Evolutionary conservation across 768 basidiomycete genomes (phyloP).

Genomic region (Thelephora ganbajun): DNA sequence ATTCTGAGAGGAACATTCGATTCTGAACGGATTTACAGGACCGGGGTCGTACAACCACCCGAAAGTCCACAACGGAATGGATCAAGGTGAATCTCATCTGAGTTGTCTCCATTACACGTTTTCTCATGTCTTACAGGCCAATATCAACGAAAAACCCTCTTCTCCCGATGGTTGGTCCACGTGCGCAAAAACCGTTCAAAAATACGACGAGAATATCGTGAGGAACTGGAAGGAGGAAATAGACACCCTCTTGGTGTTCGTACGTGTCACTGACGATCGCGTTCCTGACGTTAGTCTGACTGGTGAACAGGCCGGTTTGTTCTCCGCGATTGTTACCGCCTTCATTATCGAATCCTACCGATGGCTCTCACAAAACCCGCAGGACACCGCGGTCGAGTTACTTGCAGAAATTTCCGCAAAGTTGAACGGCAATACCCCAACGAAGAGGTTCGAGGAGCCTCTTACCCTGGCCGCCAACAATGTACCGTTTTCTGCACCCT

Average conservation of each 20-base stretch:
- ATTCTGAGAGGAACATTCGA: no score
- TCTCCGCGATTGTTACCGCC: conserved; percentile 11
- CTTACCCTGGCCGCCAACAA: neutral
- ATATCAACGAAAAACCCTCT: neutral
- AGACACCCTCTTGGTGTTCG: conserved; percentile 13
- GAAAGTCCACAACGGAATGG: neutral
- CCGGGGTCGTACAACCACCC: neutral
- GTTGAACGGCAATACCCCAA: conserved; percentile 4
- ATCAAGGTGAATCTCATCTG: neutral
- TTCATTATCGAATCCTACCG: conserved; percentile 10
- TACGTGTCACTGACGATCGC: conserved; percentile 3
- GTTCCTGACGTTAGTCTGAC: neutral
- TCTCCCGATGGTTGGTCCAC: conserved; percentile 6
- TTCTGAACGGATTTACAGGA: no score
- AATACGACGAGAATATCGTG: conserved; percentile 9
- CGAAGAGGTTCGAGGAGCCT: neutral
- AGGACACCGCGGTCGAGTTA: conserved; percentile 2
- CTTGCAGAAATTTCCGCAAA: conserved; percentile 8
- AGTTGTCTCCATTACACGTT: neutral
- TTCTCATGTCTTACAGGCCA: neutral
- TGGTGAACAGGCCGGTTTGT: conserved; percentile 8
- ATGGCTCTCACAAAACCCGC: conserved; percentile 7
- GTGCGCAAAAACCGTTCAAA: conserved; percentile 9
- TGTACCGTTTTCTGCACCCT: neutral
- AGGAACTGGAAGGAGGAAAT: conserved; percentile 13